Evolutionary conservation across 495 filamentous ascomycete genomes (phyloP).

Genomic region (Aspergillus incahuasiensis): DNA sequence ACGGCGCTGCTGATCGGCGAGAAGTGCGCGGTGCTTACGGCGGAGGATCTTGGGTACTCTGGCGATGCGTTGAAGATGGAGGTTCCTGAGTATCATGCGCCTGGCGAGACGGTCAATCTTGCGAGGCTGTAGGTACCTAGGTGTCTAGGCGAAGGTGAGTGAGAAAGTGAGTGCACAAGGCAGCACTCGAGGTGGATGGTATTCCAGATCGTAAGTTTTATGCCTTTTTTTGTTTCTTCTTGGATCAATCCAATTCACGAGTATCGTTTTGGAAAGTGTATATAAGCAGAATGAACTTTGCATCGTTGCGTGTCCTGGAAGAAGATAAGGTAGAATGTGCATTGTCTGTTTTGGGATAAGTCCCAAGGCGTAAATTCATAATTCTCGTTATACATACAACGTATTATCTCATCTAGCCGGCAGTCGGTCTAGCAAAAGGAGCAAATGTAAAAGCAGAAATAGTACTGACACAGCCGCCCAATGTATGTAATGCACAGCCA

Average conservation of each 20-base stretch:
- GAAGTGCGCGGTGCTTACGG: conserved; percentile 68
- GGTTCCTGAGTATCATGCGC: conserved; percentile 59
- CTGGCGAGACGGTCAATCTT: conserved; percentile 37
- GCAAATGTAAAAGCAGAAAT: neutral
- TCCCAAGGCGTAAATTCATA: neutral
- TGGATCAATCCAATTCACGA: too few species aligned
- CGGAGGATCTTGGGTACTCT: conserved; percentile 71
- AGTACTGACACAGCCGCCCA: neutral
- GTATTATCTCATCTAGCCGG: neutral
- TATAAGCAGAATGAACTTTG: too few species aligned
- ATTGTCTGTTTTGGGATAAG: too few species aligned
- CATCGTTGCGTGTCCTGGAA: too few species aligned
- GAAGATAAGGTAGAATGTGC: too few species aligned
- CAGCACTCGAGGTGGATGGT: too few species aligned
- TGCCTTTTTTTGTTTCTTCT: too few species aligned
- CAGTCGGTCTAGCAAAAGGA: neutral
- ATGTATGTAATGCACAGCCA: neutral
- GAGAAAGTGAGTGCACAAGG: too few species aligned
- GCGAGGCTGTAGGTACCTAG: neutral
- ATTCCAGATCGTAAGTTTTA: too few species aligned
- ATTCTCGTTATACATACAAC: neutral
- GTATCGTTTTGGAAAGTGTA: too few species aligned
- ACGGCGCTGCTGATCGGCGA: conserved; percentile 72
- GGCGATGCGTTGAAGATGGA: conserved; percentile 73
- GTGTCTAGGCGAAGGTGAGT: too few species aligned